Evolutionary conservation across 805 yeast species (phyloP).

Genomic region (Spathaspora passalidarum): DNA sequence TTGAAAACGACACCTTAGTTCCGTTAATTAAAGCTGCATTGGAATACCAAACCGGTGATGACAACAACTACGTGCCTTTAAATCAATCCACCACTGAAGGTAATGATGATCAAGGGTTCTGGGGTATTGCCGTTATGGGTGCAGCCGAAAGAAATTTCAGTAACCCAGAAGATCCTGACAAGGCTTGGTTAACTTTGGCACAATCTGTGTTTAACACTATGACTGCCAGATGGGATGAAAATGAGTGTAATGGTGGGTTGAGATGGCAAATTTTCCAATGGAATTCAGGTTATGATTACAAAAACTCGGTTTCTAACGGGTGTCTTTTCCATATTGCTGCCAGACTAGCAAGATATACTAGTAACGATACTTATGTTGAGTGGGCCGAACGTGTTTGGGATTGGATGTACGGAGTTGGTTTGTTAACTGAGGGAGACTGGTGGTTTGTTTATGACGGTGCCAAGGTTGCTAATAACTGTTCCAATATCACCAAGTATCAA

Average conservation of each 20-base stretch:
- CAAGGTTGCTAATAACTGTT: slow-evolving; percentile 57
- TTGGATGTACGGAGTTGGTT: slow-evolving; percentile 39
- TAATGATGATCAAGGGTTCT: slow-evolving; percentile 95
- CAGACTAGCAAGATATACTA: slow-evolving; percentile 41
- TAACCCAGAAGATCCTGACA: slow-evolving; percentile 37
- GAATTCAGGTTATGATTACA: slow-evolving; percentile 46
- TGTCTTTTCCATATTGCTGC: slow-evolving; percentile 45
- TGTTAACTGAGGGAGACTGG: slow-evolving; percentile 43
- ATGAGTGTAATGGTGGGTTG: slow-evolving; percentile 39
- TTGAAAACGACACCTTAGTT: slow-evolving; percentile 68
- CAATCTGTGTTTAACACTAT: slow-evolving; percentile 45
- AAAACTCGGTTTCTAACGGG: slow-evolving; percentile 44
- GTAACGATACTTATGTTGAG: slow-evolving; percentile 36
- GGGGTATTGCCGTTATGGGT: slow-evolving; percentile 91
- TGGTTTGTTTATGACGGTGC: slow-evolving; percentile 76
- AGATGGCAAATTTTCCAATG: slow-evolving; percentile 50
- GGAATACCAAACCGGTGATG: slow-evolving; percentile 61
- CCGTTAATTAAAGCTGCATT: slow-evolving; percentile 58
- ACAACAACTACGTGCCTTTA: slow-evolving; percentile 77
- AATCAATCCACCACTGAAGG: slow-evolving; percentile 93
- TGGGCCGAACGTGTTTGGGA: slow-evolving; percentile 44
- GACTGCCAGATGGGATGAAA: slow-evolving; percentile 43
- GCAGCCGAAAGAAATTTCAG: slow-evolving; percentile 89
- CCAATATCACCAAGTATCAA: slow-evolving; percentile 53
- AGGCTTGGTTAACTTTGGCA: slow-evolving; percentile 39